Base-by-base conservation (phyloP, 352 stramenopile genomes). In the Globisporangium echinulatum region DNA sequence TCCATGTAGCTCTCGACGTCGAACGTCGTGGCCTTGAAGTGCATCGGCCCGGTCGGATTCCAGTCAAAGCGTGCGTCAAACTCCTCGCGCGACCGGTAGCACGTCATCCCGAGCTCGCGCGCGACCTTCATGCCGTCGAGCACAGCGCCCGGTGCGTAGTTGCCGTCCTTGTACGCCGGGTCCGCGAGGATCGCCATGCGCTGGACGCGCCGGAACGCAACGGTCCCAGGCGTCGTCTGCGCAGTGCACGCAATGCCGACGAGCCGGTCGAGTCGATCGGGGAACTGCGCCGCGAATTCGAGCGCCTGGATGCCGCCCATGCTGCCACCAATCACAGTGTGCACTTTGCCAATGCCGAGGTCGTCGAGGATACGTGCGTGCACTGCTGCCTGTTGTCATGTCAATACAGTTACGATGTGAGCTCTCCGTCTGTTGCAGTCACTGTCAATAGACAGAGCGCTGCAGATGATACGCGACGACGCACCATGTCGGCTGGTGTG, bases 1-100 rank as follows among this genome's bases (percentile, higher is more conserved):
- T 92, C 79, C 85, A 96, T 92, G 77, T 96, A 96, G 54, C 72
- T 87, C 69, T 96, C 87, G 0, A 96, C 85, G 38, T 96, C 87
- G 50, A 96, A 96, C 11, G 83, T 94, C 13, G 77, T 59, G n/a
- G 72, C 71, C 61, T 81, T 85, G 56, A 92, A 92, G 47, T 92
- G 73, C 64, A 75, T 75, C 13, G 68, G 66, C 4, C 80, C 82
- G 4, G 72, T 89, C 0, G 85, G 85, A 52, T 91, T 85, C 87
- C 86, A 96, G 67, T 95, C 79, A 62, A 96, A 96, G 4, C 85
- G 72, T 2, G 70, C 63, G 59, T 96, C 86, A 51, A 96, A 93
- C 63, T 94, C 87, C 59, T 94, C 84, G 17, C 84, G 83, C 10
- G 82, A 92, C n/a, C 87, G 85, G 68, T 96, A 96, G 68, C 84